phyloP scores from a whole-genome alignment of 257 asterid species.

The Forsythia suspensa region DNA sequence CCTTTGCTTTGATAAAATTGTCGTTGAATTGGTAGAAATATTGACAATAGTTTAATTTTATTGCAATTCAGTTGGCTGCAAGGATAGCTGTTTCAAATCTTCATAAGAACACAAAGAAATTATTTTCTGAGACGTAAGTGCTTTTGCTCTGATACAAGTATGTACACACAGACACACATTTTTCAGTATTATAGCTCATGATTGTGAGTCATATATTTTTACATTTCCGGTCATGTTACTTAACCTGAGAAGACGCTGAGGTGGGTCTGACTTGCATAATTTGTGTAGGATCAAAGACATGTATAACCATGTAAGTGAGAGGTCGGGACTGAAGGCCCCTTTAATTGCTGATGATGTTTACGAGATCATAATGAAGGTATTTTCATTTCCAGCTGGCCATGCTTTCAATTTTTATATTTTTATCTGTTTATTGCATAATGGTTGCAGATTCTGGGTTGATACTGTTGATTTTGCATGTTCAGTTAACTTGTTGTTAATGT shows the following conservation, averaged over 20 bases:
- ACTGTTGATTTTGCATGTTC: too few species aligned
- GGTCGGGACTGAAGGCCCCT: slow-evolving; percentile 78
- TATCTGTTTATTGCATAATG: too few species aligned
- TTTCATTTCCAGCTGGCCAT: background rate
- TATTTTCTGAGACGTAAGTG: slow-evolving; percentile 93
- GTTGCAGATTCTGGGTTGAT: background rate
- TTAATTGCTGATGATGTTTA: slow-evolving; percentile 88
- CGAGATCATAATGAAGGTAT: slow-evolving; percentile 83
- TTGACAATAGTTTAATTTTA: background rate
- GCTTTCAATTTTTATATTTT: background rate
- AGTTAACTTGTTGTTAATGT: background rate
- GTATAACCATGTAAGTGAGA: slow-evolving; percentile 76
- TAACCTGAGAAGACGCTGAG: too few species aligned
- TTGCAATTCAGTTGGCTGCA: slow-evolving; percentile 77
- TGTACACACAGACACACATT: background rate
- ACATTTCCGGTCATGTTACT: too few species aligned
- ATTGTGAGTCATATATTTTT: too few species aligned
- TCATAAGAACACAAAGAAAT: slow-evolving; percentile 91
- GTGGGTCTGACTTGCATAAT: background rate
- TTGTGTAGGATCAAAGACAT: slow-evolving; percentile 71
- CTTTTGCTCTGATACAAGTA: background rate
- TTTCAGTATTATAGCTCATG: too few species aligned
- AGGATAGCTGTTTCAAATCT: slow-evolving; percentile 97
- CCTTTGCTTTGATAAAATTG: too few species aligned
- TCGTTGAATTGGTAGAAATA: too few species aligned